These are phyloP conservation scores for Aspergillus cavernicola DNA, from an alignment of 495 filamentous ascomycete species.

Conservation along the genomic window DNA sequence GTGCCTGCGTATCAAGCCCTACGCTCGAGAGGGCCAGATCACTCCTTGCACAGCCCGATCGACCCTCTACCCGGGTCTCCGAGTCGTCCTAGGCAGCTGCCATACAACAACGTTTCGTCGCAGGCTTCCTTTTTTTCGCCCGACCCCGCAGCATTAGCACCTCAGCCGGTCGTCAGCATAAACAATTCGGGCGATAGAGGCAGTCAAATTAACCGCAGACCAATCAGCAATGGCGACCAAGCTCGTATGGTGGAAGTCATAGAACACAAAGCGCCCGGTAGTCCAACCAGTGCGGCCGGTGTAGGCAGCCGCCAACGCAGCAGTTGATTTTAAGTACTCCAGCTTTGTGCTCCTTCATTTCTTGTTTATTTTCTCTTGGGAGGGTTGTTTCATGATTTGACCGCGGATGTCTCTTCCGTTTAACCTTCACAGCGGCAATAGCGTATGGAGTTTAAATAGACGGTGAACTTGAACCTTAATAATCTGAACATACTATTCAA, in stretches of 20 bases:
- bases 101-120: constrained; percentile 20
- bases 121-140: constrained; percentile 16
- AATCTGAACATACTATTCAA: constrained; percentile 3
- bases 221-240: constrained; percentile 30
- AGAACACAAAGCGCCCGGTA: constrained; percentile 26
- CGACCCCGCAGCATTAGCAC: constrained; percentile 18
- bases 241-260: constrained; percentile 33
- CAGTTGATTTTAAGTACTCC: constrained; percentile 17
- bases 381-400: not conserved
- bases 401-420: constrained; percentile 2
- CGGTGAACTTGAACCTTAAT: not conserved
- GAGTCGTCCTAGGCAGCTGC: not conserved
- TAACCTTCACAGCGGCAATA: constrained; percentile 11
- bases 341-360: constrained; percentile 13
- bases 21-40: constrained; percentile 28
- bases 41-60: constrained; percentile 28
- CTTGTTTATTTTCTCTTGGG: not conserved
- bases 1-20: constrained; percentile 37
- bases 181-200: constrained; percentile 17
- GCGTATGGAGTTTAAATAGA: constrained; percentile 23
- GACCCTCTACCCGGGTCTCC: constrained; percentile 29
- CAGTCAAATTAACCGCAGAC: not conserved
- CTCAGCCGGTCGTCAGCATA: constrained; percentile 15
- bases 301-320: constrained; percentile 24
- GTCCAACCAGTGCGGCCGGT: constrained; percentile 16